Evolutionary conservation across 345 rosid species (phyloP), one percentile per base, ranked within the genome.

Genomic region (Gossypium raimondii): DNA sequence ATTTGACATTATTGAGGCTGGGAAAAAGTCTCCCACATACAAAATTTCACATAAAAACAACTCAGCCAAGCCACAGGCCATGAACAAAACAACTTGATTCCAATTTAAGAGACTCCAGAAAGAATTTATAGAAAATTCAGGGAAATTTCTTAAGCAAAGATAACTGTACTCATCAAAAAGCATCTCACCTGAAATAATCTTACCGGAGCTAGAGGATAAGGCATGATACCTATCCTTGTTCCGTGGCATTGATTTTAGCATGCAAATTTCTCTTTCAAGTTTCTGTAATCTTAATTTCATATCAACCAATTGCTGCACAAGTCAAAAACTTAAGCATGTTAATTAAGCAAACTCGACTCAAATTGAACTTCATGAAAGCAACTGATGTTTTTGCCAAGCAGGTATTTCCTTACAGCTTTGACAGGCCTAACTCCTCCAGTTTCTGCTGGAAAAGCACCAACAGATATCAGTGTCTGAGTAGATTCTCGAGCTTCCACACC

Each of bases 221-320:
- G 55, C 29, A 45, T 22, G 55, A 20, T 47, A 2, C 7, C 71
- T 34, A 7, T 12, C 18, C 18, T 67, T 22, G 11, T 45, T 67
- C 34, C 13, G 34, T 45, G 71, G 12, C 14, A 45, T 22, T 13
- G 56, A 22, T 22, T 47, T 16, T 67, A 67, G 71, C 55, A 45
- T 67, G 38, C 34, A 47, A 22, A 67, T 67, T 47, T 67, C 55
- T 5, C 55, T 47, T 45, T 67, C 71, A 47, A 67, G 71, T 22
- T 67, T 50, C 13, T 1, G 38, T 67, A 67, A 45, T 67, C 71
- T 67, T 22, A 47, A 45, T 22, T 47, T 67, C 34, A 67, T 22
- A 47, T 67, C 71, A 2, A 67, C 55, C 71, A 67, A 22, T 67
- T 67, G 55, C 71, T 45, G 71, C 56, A 47, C 13, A 45, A 67